Base-by-base conservation (phyloP, 1,284 basidiomycete genomes). In the Veloporphyrellus conicus region DNA sequence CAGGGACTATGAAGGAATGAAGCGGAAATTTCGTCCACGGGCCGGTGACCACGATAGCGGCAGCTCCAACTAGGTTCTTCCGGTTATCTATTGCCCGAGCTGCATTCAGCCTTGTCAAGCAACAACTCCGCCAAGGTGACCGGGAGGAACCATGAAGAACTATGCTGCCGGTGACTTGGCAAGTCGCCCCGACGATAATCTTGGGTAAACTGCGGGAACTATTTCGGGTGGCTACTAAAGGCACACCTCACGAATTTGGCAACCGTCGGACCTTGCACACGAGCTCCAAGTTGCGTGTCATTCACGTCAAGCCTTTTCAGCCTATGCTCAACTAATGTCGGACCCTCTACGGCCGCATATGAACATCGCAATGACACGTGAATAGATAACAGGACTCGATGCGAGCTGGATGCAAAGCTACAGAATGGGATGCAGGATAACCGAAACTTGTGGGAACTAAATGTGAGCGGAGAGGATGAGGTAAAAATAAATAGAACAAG, bases 121-220 rank as follows among this genome's bases (percentile, higher is more conserved):
- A 42, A 29, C 36, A 40, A 42, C 47, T 47, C 48, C 44, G 52
- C 45, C 41, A 45, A 28, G 31, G 50, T 35, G 59, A 48, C 53
- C 43, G 41, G 52, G 42, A 49, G 41, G 25, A 15, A 43, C 28
- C 43, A 37, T 46, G 34, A 37, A 32, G 41, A 15, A 34, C 28
- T 34, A 38, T 16, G 18, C 14, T 44, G 6, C 38, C 64, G 64
- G 66, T 45, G 36, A 60, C 50, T 45, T 45, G 43, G 41, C 10
- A 55, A 57, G 40, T 62, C 18, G 41, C 62, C 66, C 49, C 33
- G 20, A 48, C 31, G 39, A 55, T 43, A 28, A 52, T 53, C 50
- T 49, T 32, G 28, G 6, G 32, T 6, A 38, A 43, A 43, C 33
- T 39, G 41, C 46, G 38, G 52, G 25, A 44, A 32, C 18, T 22